A percentile compares a stretch with the other conserved stretches of the same genome.
Conservation (phyloP, 352 stramenopile genomes). For the Globisporangium orthogonon region DNA sequence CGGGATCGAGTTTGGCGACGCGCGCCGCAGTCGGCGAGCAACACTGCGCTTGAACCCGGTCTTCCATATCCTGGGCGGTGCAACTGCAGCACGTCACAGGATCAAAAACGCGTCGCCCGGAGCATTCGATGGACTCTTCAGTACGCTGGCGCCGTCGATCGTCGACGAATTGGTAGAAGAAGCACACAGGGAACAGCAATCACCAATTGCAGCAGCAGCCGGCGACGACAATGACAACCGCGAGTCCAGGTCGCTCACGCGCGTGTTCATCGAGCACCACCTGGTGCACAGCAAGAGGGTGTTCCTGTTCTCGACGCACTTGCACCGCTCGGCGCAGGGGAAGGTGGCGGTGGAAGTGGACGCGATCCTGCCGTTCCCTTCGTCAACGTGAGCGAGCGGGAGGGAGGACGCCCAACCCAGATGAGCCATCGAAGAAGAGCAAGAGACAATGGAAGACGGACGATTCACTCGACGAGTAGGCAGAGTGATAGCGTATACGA, state of each 20-base stretch:
- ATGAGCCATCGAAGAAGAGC: not conserved
- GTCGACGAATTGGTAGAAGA: conserved; percentile 6
- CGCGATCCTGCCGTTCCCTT: conserved; percentile 11
- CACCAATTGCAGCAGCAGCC: not conserved
- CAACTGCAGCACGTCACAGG: not conserved
- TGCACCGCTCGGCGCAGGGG: conserved; percentile 9
- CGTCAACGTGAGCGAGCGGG: not conserved
- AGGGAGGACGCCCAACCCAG: no score
- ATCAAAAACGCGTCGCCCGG: not conserved
- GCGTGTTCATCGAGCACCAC: conserved; percentile 8
- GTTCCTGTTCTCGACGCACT: conserved; percentile 16
- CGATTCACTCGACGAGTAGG: no score
- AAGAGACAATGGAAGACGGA: not conserved
- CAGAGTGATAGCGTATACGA: no score
- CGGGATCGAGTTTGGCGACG: conserved; percentile 12
- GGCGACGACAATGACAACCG: not conserved
- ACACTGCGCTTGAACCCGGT: conserved; percentile 3
- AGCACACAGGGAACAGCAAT: not conserved
- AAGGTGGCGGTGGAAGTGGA: conserved; percentile 12
- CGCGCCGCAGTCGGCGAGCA: conserved; percentile 1
- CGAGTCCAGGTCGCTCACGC: not conserved
- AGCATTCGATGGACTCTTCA: conserved; percentile 1
- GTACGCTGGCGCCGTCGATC: conserved; percentile 9
- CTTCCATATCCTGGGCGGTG: not conserved
- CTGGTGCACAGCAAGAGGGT: conserved; percentile 6